Evolutionary conservation across 2,329 filamentous ascomycete genomes (phyloP).

Genomic region (Neofusicoccum umdonicola): DNA sequence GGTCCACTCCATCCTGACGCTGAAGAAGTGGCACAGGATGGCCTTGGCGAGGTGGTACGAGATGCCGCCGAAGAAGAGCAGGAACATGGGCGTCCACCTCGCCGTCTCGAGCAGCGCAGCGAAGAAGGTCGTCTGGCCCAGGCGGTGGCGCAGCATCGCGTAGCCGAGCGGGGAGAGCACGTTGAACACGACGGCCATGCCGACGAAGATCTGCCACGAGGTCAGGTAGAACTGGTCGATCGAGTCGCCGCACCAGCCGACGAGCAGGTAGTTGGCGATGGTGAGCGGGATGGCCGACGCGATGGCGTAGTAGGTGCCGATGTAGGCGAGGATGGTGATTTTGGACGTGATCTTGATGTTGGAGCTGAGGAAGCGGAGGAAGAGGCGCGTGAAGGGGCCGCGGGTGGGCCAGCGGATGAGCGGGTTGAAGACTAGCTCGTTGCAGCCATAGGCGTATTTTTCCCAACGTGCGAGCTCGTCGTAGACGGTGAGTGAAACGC

Average conservation of each 20-base stretch:
- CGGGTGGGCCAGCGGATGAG: conserved; percentile 13
- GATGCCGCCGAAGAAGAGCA: conserved; percentile 21
- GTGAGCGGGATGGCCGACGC: conserved; percentile 17
- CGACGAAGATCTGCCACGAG: conserved; percentile 20
- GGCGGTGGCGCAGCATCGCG: conserved; percentile 20
- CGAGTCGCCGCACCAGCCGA: conserved; percentile 19
- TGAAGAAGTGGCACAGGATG: conserved; percentile 19
- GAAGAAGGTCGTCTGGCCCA: conserved; percentile 18
- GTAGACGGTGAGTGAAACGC: conserved; percentile 21
- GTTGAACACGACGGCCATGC: conserved; percentile 21
- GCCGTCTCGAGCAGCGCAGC: conserved; percentile 18
- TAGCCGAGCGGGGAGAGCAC: conserved; percentile 7
- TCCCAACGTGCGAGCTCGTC: conserved; percentile 21
- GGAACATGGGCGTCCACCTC: conserved; percentile 21
- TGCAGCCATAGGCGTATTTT: conserved; percentile 22
- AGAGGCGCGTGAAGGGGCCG: conserved; percentile 19
- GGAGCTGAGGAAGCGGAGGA: conserved; percentile 17
- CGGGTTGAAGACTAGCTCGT: conserved; percentile 21
- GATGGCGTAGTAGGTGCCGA: conserved; percentile 20
- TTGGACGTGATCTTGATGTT: conserved; percentile 21
- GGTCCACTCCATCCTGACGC: conserved; percentile 18
- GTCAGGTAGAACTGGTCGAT: conserved; percentile 21
- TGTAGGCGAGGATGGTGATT: conserved; percentile 20
- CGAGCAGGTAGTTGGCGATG: conserved; percentile 20
- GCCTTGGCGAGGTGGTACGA: conserved; percentile 20